Evolutionary conservation across 176 grass and related monocot genomes (phyloP), one percentile per base, ranked within the genome.

Genomic region (Chrysopogon serrulatus): DNA sequence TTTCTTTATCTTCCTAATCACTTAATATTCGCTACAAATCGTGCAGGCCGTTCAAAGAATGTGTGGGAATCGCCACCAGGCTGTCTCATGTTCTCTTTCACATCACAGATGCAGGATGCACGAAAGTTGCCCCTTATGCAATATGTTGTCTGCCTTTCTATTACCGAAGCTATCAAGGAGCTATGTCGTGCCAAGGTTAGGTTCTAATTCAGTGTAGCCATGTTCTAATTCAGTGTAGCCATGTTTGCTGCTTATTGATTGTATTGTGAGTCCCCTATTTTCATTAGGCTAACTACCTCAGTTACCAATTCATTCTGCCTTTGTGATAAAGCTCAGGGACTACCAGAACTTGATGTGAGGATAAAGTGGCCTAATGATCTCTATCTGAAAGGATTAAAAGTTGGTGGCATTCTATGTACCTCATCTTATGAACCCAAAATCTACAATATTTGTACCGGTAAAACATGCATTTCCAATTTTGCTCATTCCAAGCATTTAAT

Each of bases 291-390:
- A 12, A 43, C 7, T 51, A 65, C 42, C 19, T 65, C 31, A 26
- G 85, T 27, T 68, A 26, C 48, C 31, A 61, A 75, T 39, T 34
- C 79, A 79, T 37, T 1, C 26, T 77, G 19, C 77, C 13, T 67
- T 28, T 87, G 63, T 74, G 19, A 47, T 83, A 35, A 78, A 82
- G 75, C 72, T 83, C 71, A 98, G 96, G 93, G 83, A 53, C 87
- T 94, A 64, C 77, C 87, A 1, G 85, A 93, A 80, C 82, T 98
- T 33, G 91, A 98, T 84, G 73, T 95, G 79, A 92, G 74, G 81
- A 98, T 98, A 85, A 98, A 98, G 49, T 98, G 96, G 96, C 96
- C 93, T 12, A 98, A 98, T 84, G 96, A 98, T 85, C 85, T 98
- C 3, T 98, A 98, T 79, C 82, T 98, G 60, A 88, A 95, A 85